These are phyloP conservation scores for Ophiostoma himal-ulmi DNA, from an alignment of 2,329 filamentous ascomycete genomes.

Conservation along the genomic window DNA sequence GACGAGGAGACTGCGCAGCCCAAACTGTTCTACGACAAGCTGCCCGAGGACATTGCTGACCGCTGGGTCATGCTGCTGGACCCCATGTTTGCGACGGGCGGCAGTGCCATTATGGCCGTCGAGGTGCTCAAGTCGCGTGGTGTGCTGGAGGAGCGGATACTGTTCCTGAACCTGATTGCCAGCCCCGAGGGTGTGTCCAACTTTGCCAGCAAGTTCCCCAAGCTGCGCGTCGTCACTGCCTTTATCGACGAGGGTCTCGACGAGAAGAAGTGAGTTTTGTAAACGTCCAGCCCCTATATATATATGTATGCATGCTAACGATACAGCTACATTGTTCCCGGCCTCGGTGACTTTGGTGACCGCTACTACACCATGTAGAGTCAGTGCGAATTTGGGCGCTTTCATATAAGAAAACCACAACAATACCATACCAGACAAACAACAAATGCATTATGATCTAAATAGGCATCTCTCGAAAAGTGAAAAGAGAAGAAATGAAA, in stretches of 20 bases:
- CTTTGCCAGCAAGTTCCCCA: slow-evolving; percentile 84
- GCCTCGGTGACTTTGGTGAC: slow-evolving; percentile 91
- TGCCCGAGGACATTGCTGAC: slow-evolving; percentile 86
- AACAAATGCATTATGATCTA: not conserved
- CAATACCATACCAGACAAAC: not conserved
- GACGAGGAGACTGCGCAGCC: slow-evolving; percentile 92
- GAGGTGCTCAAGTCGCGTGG: slow-evolving; percentile 85
- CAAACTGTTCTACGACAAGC: slow-evolving; percentile 95
- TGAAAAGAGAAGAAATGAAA: too few species aligned
- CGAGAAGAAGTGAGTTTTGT: slow-evolving; percentile 72
- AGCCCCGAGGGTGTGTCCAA: slow-evolving; percentile 86
- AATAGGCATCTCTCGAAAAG: not conserved
- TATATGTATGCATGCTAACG: slow-evolving; percentile 23
- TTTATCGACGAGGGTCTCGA: slow-evolving; percentile 93
- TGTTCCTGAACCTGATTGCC: slow-evolving; percentile 97
- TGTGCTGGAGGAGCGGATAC: slow-evolving; percentile 88
- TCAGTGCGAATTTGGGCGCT: not conserved
- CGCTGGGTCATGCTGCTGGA: slow-evolving; percentile 92
- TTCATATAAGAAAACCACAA: not conserved
- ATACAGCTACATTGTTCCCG: slow-evolving; percentile 84
- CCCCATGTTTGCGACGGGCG: slow-evolving; percentile 98
- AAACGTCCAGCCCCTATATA: not conserved
- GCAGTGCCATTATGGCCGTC: slow-evolving; percentile 94
- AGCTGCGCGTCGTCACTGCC: slow-evolving; percentile 84
- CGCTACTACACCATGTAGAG: slow-evolving; percentile 81